phyloP scores from a whole-genome alignment of 2,329 filamentous ascomycete species.

The Chaetomiaceae sp. region DNA sequence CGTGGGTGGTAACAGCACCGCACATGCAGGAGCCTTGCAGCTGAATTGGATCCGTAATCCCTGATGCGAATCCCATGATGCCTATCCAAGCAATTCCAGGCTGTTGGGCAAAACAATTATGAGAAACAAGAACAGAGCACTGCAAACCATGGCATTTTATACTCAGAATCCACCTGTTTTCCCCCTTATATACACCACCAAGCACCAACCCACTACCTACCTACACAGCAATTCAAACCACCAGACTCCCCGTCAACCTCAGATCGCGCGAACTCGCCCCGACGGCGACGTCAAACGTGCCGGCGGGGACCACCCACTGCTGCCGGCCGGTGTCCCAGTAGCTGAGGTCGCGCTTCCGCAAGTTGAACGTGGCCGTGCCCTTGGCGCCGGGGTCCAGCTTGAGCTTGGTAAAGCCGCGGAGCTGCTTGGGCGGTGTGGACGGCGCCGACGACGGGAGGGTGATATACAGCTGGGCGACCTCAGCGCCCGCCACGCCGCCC shows the following conservation, averaged over 20 bases:
- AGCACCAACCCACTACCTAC: no score
- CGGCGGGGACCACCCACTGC: constrained; percentile 54
- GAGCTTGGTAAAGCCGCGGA: constrained; percentile 60
- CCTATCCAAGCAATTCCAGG: no score
- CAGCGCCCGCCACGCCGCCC: constrained; percentile 56
- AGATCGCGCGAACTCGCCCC: constrained; percentile 45
- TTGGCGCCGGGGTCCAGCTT: constrained; percentile 43
- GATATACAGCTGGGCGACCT: constrained; percentile 60
- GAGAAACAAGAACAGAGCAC: no score
- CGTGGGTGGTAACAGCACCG: no score
- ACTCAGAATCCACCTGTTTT: no score
- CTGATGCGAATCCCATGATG: no score
- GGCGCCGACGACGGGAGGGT: constrained; percentile 38
- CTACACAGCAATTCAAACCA: neutral
- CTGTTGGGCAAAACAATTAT: no score
- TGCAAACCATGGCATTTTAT: no score
- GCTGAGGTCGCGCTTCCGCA: constrained; percentile 58
- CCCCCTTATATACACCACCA: no score
- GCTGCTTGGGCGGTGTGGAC: constrained; percentile 42
- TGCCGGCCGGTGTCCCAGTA: constrained; percentile 57
- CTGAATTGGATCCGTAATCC: no score
- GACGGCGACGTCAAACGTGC: constrained; percentile 39
- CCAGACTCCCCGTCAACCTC: constrained; percentile 34
- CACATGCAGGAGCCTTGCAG: no score
- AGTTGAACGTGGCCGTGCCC: constrained; percentile 44